Evolutionary conservation across 257 asterid species (phyloP), one percentile per base, ranked within the genome.

Genomic region (Euphrasia confusa): DNA sequence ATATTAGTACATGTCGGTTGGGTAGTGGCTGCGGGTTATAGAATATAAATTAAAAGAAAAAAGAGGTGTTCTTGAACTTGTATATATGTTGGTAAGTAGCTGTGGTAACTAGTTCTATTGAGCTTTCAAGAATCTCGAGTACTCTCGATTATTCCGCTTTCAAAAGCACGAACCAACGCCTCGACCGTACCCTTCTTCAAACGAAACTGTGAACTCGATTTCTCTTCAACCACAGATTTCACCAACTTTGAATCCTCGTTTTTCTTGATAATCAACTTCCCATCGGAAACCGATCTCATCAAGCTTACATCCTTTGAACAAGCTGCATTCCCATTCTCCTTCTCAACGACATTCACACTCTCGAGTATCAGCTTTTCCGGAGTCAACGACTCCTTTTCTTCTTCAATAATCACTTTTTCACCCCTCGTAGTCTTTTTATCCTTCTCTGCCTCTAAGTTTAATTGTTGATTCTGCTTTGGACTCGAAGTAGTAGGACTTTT

Each of bases 151-250:
- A 50, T 50, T 17, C 15, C 75, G 28, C 74, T 61, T 71, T 84
- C 88, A 21, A 84, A 84, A 54, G 84, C 80, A 59, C 73, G 71
- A 68, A 84, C 84, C 37, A 84, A 44, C 4, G 85, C 82, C 59
- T 71, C 72, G 44, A 84, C 91, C 69, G 70, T 81, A 61, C 68
- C 49, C 71, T 18, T 77, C 57, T 71, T 59, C n/a, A 64, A 44
- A 57, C 42, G 59, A 4, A 35, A 71, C 32, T 68, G 65, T 69
- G 69, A 59, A 57, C 65, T 53, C n/a, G 80, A 79, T 1, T 70
- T 73, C 55, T 73, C 72, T 71, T 77, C 71, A 44, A 77, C 73
- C 64, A 79, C 69, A 33, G n/a, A 8, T 53, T 75, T 77, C 50
- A 33, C 45, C 71, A 69, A 68, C n/a, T 54, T 50, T 3, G 66